A percentile compares a stretch with the other conserved stretches of the same genome.
These are phyloP conservation scores for Phaeosphaeriaceae sp. DNA, from an alignment of 2,329 filamentous ascomycete species.

Conservation along the genomic window DNA sequence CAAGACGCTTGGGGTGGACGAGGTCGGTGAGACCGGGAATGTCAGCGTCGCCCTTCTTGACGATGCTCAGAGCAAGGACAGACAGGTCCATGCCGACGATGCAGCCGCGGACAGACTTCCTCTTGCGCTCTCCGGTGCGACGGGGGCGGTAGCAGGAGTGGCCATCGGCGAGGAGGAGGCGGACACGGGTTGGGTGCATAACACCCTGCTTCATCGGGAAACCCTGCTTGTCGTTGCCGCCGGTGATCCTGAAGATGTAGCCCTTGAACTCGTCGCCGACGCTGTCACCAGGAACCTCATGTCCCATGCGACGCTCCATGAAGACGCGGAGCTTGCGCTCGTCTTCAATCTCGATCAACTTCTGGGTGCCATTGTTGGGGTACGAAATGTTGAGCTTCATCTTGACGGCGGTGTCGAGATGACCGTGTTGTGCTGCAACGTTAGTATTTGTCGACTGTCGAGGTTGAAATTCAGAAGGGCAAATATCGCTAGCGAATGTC, in stretches of 20 bases:
- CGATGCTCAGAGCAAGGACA: constrained; percentile 90
- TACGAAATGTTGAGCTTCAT: constrained; percentile 85
- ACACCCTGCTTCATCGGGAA: constrained; percentile 99
- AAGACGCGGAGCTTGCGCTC: constrained; percentile 99
- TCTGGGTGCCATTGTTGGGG: constrained; percentile 99
- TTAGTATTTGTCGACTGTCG: constrained; percentile 43
- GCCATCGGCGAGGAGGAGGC: constrained; percentile 91
- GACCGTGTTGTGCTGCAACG: constrained; percentile 44
- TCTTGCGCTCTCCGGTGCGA: constrained; percentile 98
- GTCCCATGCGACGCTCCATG: constrained; percentile 97
- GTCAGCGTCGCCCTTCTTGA: constrained; percentile 97
- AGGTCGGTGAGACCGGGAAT: constrained; percentile 97
- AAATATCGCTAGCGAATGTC: constrained; percentile 14
- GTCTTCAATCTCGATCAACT: constrained; percentile 99
- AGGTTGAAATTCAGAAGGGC: constrained; percentile 16
- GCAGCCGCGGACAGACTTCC: constrained; percentile 98
- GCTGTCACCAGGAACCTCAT: constrained; percentile 90
- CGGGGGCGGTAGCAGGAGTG: constrained; percentile 99
- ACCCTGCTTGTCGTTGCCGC: constrained; percentile 99
- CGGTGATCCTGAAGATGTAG: constrained; percentile 99
- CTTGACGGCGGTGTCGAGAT: constrained; percentile 52
- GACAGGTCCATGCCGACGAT: constrained; percentile 96
- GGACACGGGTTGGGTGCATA: constrained; percentile 98
- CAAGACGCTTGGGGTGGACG: constrained; percentile 98
- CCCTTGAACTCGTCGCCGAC: constrained; percentile 99